phyloP scores from a whole-genome alignment of 176 grass and related monocot genomes.

The Alloteropsis semialata region DNA sequence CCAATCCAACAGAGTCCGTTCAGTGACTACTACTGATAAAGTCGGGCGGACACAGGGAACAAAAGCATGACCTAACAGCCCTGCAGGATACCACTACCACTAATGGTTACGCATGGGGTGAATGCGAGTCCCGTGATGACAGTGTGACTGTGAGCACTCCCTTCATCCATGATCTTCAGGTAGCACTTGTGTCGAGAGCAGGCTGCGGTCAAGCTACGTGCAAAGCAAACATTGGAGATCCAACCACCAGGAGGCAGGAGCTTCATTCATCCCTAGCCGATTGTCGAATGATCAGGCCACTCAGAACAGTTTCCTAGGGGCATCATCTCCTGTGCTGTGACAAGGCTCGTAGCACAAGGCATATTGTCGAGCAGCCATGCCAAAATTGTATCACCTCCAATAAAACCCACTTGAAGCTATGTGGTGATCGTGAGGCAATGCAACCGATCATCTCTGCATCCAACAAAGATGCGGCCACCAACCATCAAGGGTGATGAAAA shows the following conservation, averaged over 20 bases:
- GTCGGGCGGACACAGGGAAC: not conserved
- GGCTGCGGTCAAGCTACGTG: not conserved
- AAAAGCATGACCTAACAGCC: not conserved
- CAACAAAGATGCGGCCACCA: slow-evolving; percentile 79
- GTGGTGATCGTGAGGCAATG: slow-evolving; percentile 56
- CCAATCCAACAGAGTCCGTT: too few relatives aligned
- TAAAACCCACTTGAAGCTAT: not conserved
- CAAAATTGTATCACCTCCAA: not conserved
- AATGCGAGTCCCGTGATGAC: not conserved
- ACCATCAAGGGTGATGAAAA: slow-evolving; percentile 95
- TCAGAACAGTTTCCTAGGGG: not conserved
- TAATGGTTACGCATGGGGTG: not conserved
- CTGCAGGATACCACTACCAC: not conserved
- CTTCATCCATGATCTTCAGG: not conserved
- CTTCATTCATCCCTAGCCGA: not conserved
- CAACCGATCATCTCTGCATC: slow-evolving; percentile 78
- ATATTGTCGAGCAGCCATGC: not conserved
- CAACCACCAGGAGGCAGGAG: too few relatives aligned
- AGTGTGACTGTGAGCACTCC: not conserved
- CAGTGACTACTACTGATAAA: not conserved
- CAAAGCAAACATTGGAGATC: not conserved
- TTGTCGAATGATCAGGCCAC: not conserved
- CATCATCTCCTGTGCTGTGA: not conserved
- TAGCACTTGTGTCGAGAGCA: not conserved
- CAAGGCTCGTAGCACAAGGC: not conserved